Evolutionary conservation across 2,329 filamentous ascomycete species (phyloP), one percentile per base, ranked within the genome.

Genomic region (Pyrenochaeta sp.): DNA sequence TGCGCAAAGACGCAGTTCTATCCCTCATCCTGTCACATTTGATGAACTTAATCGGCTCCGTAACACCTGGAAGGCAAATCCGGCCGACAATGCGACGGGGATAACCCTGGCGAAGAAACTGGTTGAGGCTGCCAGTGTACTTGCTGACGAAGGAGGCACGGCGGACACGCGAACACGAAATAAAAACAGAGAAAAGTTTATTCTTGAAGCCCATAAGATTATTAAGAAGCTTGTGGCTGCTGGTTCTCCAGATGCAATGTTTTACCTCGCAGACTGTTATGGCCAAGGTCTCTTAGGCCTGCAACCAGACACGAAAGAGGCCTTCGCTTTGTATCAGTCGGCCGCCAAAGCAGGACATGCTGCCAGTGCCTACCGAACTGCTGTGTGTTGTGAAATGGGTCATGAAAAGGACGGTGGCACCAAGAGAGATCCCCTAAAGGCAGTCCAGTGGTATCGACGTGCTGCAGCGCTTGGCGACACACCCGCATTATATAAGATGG

Each of bases 401-500:
- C 85, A 91, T 42, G 93, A 97, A 66, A 92, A 96, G 61, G 93
- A 92, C 20, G 94, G 94, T 38, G 94, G 94, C 17, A 97, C 94
- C 1, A 85, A 90, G 45, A 89, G 88, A 60, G 94, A 99, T 64
- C 90, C 90, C 1, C 74, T 93, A 55, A 97, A 97, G 73, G 93
- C 94, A 1, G 92, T 97, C 14, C 93, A 97, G 70, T 99, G 94
- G 94, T 99, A 99, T 72, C 91, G 93, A 69, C 88, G 92, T 29
- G 91, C 94, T 6, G 93, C 94, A 8, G 87, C 88, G 9, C 79
- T 97, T 3, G 93, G 94, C 3, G 93, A 99, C 64, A 87, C 88
- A 2, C 89, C 93, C 0, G 94, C 92, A 20, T 96, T 97, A 90
- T 99, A 96, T 77, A 99, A 99, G 73, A 85, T 97, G 73, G 94